Evolutionary conservation across 163 green algal genomes (phyloP).

Genomic region (Prototheca wickerhamii): DNA sequence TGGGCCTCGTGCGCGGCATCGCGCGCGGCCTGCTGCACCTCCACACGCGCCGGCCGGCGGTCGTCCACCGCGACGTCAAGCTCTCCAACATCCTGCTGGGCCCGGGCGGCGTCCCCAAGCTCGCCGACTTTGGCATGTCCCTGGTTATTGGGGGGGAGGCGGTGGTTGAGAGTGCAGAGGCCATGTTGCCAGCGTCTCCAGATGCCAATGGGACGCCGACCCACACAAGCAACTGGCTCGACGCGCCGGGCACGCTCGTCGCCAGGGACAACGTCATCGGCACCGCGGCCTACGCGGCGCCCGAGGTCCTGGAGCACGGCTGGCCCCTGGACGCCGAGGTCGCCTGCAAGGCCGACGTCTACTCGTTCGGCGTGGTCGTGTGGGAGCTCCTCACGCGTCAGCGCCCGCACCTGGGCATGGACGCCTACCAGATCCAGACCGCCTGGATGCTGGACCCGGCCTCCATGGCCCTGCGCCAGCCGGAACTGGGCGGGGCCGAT

Average conservation of each 20-base stretch:
- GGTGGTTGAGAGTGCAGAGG: background rate
- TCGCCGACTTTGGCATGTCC: constrained; percentile 66
- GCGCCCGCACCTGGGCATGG: constrained; percentile 45
- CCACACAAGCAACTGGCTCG: background rate
- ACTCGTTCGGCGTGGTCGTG: constrained; percentile 54
- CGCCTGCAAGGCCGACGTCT: constrained; percentile 51
- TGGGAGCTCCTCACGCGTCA: constrained; percentile 48
- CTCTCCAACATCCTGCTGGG: constrained; percentile 49
- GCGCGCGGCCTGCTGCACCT: constrained; percentile 42
- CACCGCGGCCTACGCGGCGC: constrained; percentile 51
- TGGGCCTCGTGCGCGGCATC: constrained; percentile 19
- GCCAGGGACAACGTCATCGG: constrained; percentile 40
- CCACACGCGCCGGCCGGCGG: constrained; percentile 47
- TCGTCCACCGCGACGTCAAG: constrained; percentile 65
- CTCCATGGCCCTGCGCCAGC: background rate
- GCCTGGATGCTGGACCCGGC: background rate
- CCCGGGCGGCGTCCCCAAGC: constrained; percentile 56
- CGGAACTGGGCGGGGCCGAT: background rate
- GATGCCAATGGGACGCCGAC: background rate
- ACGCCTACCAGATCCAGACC: constrained; percentile 51
- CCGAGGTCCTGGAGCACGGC: constrained; percentile 50
- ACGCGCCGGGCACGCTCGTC: background rate
- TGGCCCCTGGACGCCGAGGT: background rate
- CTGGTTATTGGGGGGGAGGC: constrained; percentile 13
- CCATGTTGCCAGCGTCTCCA: background rate